Evolutionary conservation across 768 basidiomycete genomes (phyloP).

Genomic region (Coprinopsis marcescibilis): DNA sequence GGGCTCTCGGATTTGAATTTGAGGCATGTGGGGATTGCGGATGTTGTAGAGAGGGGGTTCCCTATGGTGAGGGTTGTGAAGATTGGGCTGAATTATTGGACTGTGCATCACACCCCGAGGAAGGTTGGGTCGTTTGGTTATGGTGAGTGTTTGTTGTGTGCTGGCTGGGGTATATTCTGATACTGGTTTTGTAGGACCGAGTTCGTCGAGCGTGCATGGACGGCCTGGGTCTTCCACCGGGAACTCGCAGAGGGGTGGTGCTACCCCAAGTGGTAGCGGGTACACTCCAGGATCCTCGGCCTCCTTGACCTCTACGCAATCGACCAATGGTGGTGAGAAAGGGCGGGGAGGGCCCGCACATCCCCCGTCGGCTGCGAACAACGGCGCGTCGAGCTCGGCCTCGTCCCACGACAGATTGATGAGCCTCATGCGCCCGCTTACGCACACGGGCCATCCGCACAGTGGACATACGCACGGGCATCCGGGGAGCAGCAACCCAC

Average conservation of each 20-base stretch:
- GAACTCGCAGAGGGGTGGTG: no score
- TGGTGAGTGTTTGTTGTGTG: not conserved
- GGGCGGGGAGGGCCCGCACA: no score
- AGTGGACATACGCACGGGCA: slow-evolving; percentile 11
- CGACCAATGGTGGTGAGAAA: no score
- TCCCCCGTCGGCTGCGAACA: not conserved
- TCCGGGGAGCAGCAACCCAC: slow-evolving; percentile 10
- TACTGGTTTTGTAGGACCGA: no score
- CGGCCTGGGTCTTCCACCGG: no score
- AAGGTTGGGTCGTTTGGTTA: slow-evolving; percentile 1
- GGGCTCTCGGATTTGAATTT: slow-evolving; percentile 46
- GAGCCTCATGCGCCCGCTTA: slow-evolving; percentile 2
- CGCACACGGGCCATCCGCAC: slow-evolving; percentile 10
- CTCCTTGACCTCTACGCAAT: no score
- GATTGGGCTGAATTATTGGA: slow-evolving; percentile 51
- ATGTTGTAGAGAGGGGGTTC: slow-evolving; percentile 54
- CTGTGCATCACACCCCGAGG: slow-evolving; percentile 33
- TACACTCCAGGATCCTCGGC: no score
- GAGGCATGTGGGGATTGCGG: slow-evolving; percentile 31
- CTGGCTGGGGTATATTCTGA: no score
- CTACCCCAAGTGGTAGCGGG: no score
- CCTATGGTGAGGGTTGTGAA: slow-evolving; percentile 53
- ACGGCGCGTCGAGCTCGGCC: not conserved
- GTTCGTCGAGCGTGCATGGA: no score
- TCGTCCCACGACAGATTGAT: not conserved